Conservation (phyloP, 2,329 filamentous ascomycete genomes). For the Aureobasidium zeae region DNA sequence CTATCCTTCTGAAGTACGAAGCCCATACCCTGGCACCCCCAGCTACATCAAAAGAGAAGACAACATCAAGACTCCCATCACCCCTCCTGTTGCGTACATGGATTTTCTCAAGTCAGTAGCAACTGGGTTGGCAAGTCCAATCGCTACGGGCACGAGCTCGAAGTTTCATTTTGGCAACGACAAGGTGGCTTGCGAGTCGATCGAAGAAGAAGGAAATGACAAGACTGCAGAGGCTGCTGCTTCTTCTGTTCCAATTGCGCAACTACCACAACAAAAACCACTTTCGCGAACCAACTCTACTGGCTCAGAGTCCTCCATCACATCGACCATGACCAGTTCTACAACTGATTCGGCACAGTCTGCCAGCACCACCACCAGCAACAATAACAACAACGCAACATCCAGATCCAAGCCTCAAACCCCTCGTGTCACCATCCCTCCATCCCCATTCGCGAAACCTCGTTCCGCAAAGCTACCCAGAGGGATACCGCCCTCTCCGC, state of each 20-base stretch:
- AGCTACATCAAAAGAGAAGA: conserved; percentile 60
- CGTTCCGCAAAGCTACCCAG: conserved; percentile 52
- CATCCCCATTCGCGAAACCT: conserved; percentile 38
- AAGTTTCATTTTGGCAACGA: conserved; percentile 40
- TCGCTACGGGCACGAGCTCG: conserved; percentile 48
- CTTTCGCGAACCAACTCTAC: conserved; percentile 30
- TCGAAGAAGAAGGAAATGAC: conserved; percentile 26
- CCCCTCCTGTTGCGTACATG: conserved; percentile 78
- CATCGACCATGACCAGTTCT: conserved; percentile 16
- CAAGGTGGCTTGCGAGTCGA: conserved; percentile 26
- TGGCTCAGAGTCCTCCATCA: conserved; percentile 20
- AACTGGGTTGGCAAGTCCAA: conserved; percentile 59
- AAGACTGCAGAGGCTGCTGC: conserved; percentile 24
- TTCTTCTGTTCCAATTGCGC: no score
- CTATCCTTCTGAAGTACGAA: conserved; percentile 46
- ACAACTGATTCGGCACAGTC: conserved; percentile 12
- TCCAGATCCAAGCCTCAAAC: conserved; percentile 27
- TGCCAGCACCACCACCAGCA: conserved; percentile 11
- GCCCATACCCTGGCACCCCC: conserved; percentile 55
- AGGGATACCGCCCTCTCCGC: conserved; percentile 67
- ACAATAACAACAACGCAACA: conserved; percentile 9
- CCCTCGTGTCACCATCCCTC: conserved; percentile 36
- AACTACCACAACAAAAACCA: no score
- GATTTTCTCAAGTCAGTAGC: conserved; percentile 84
- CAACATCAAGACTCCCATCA: conserved; percentile 73